These are phyloP conservation scores for Diversispora epigaea DNA, from an alignment of 192 early-diverging fungal species.

Conservation along the genomic window DNA sequence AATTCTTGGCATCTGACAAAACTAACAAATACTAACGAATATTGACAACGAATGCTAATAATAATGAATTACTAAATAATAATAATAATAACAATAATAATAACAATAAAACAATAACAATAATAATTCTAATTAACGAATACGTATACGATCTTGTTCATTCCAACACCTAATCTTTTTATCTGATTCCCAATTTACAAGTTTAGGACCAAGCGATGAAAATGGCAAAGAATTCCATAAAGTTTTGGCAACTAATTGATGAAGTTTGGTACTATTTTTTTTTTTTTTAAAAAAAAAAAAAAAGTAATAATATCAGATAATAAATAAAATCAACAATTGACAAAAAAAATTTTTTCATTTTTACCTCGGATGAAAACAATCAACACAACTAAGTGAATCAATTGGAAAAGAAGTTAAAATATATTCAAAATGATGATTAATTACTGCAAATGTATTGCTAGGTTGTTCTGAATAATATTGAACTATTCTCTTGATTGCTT, in stretches of 20 bases:
- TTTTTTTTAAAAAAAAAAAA: constrained; percentile 27
- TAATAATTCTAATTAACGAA: too few species aligned
- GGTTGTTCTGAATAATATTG: constrained; percentile 34
- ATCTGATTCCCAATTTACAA: background rate
- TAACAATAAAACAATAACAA: too few species aligned
- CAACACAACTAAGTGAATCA: constrained; percentile 48
- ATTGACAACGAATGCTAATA: too few species aligned
- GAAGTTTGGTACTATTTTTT: constrained; percentile 6
- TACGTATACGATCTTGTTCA: constrained; percentile 2
- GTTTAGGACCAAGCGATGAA: too few species aligned
- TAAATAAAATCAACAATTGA: constrained; percentile 15
- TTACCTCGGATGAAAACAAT: constrained; percentile 61
- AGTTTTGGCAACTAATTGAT: background rate
- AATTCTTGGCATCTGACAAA: too few species aligned
- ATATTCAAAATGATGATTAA: constrained; percentile 46
- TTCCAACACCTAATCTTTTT: constrained; percentile 1
- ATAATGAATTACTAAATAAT: too few species aligned
- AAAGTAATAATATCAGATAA: background rate
- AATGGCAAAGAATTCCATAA: constrained; percentile 20
- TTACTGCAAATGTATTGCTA: constrained; percentile 46
- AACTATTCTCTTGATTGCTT: constrained; percentile 40
- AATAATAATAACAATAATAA: too few species aligned
- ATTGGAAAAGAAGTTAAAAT: constrained; percentile 44
- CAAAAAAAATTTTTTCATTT: constrained; percentile 36
- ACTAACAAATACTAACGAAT: too few species aligned